A percentile compares a stretch with the other conserved stretches of the same genome.
These are phyloP conservation scores for Penicillium flavigenum DNA, from an alignment of 495 filamentous ascomycete species.

Conservation along the genomic window DNA sequence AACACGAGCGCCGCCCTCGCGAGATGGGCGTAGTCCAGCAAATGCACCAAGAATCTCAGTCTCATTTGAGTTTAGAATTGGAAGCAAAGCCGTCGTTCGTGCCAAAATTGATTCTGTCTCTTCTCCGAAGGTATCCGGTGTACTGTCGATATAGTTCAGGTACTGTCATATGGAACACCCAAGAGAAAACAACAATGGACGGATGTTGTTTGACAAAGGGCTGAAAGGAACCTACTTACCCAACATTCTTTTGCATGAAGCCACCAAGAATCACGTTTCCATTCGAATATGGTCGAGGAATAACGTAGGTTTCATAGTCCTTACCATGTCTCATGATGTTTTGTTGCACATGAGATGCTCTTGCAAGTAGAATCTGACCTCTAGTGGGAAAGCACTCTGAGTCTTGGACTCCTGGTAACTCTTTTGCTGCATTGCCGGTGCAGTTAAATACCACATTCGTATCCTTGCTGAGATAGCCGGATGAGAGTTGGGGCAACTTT, in stretches of 20 bases:
- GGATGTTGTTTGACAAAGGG: not conserved
- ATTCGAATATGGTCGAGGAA: slow-evolving; percentile 33
- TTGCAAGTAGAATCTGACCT: slow-evolving; percentile 42
- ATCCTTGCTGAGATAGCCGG: slow-evolving; percentile 23
- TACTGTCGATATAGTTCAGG: not conserved
- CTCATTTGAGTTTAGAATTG: slow-evolving; percentile 16
- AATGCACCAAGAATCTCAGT: slow-evolving; percentile 25
- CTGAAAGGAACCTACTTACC: not conserved
- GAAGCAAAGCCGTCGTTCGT: slow-evolving; percentile 24
- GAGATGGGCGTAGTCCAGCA: slow-evolving; percentile 31
- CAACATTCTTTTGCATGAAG: slow-evolving; percentile 31
- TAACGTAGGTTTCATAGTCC: slow-evolving; percentile 38
- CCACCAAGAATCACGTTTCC: slow-evolving; percentile 33
- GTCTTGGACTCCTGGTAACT: slow-evolving; percentile 29
- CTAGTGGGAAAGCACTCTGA: slow-evolving; percentile 33
- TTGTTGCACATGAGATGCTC: slow-evolving; percentile 28
- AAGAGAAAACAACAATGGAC: not conserved
- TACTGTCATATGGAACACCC: not conserved
- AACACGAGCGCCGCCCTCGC: slow-evolving; percentile 32
- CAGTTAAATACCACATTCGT: slow-evolving; percentile 37
- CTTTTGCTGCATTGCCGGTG: slow-evolving; percentile 26
- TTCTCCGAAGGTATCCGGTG: slow-evolving; percentile 9
- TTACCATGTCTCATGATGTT: slow-evolving; percentile 37
- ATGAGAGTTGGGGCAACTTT: slow-evolving; percentile 19
- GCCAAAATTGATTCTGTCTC: slow-evolving; percentile 33